These are phyloP conservation scores for Suillus variegatus DNA, from an alignment of 768 basidiomycete genomes.

Conservation along the genomic window DNA sequence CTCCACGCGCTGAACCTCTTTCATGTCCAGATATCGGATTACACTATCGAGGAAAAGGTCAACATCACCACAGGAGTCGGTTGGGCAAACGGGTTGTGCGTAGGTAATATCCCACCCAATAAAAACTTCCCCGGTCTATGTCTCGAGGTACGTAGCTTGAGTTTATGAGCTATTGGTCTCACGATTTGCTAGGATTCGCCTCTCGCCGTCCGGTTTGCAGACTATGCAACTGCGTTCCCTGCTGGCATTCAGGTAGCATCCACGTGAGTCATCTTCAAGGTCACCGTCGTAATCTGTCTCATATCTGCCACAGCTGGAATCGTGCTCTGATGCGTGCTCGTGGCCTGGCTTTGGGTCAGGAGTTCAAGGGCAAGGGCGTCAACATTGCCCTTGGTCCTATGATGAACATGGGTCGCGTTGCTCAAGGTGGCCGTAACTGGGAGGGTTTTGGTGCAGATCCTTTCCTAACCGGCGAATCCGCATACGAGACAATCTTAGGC, in stretches of 20 bases:
- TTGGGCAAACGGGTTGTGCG: constrained; percentile 52
- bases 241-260: constrained; percentile 56
- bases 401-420: constrained; percentile 79
- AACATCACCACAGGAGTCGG: constrained; percentile 24
- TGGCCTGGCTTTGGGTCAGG: constrained; percentile 63
- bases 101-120: constrained; percentile 58
- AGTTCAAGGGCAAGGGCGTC: constrained; percentile 70
- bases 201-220: constrained; percentile 43
- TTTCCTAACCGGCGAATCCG: constrained; percentile 70
- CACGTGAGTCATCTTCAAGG: constrained; percentile 39
- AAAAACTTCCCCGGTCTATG: constrained; percentile 58
- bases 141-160: constrained; percentile 45
- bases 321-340: constrained; percentile 62
- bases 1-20: neutral
- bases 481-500: constrained; percentile 77
- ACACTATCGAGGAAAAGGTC: constrained; percentile 30
- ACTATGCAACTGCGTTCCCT: constrained; percentile 48
- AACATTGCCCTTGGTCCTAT: constrained; percentile 51
- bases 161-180: neutral
- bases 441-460: constrained; percentile 89
- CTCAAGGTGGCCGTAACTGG: constrained; percentile 81
- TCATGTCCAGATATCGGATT: constrained; percentile 36
- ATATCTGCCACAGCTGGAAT: constrained; percentile 47
- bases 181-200: constrained; percentile 25
- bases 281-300: constrained; percentile 27